Conservation (phyloP, 306 rosid genomes). For the Prunus campanulata region DNA sequence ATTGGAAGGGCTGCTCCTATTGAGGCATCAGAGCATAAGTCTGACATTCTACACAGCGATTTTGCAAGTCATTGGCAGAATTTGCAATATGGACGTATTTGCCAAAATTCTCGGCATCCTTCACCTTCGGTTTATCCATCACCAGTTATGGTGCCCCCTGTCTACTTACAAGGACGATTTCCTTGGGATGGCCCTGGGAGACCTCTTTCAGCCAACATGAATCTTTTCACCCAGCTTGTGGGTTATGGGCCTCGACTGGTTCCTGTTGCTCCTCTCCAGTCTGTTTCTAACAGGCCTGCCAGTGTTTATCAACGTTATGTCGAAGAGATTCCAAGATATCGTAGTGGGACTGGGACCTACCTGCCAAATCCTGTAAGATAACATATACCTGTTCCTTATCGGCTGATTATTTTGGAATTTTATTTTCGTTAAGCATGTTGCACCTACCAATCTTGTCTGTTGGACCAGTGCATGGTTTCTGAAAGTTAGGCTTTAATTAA, state of each 20-base stretch:
- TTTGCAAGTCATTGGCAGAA: conserved; percentile 80
- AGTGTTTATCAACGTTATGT: conserved; percentile 63
- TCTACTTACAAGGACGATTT: conserved; percentile 69
- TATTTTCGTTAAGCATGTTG: conserved; percentile 4
- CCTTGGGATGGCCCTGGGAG: conserved; percentile 98
- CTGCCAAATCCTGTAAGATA: conserved; percentile 93
- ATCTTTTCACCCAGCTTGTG: conserved; percentile 52
- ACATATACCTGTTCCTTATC: conserved; percentile 3
- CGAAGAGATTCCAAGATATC: conserved; percentile 80
- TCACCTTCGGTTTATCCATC: conserved; percentile 56
- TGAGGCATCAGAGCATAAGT: conserved; percentile 49
- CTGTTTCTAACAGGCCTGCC: conserved; percentile 73
- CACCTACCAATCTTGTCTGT: neutral
- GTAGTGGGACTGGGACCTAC: conserved; percentile 96
- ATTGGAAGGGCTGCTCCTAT: conserved; percentile 40
- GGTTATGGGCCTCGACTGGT: conserved; percentile 66
- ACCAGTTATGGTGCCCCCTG: conserved; percentile 68
- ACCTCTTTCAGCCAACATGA: conserved; percentile 68
- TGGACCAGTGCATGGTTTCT: conserved; percentile 1
- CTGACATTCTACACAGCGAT: conserved; percentile 88
- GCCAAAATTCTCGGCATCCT: conserved; percentile 57
- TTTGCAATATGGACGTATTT: conserved; percentile 71
- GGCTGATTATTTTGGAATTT: conserved; percentile 7
- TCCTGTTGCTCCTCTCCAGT: conserved; percentile 70
- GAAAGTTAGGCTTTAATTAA: neutral